A percentile compares a stretch with the other conserved stretches of the same genome.
Evolutionary conservation across 2,329 filamentous ascomycete species (phyloP).

Genomic region (Aspergillus uvarum): DNA sequence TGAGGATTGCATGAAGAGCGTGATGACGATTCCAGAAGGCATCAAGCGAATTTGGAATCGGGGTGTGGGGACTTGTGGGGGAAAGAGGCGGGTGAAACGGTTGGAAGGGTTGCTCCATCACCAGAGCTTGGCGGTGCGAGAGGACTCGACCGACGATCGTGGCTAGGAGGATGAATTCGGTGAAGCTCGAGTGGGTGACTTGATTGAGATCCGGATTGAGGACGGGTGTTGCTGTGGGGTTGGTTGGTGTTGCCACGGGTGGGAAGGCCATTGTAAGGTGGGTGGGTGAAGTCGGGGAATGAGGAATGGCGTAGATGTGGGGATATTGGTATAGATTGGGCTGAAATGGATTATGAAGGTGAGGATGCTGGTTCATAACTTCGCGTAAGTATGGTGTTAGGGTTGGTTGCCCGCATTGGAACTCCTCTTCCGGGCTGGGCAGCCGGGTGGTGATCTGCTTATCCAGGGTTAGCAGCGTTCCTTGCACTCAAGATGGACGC

Average conservation of each 20-base stretch:
- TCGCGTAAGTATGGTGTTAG: constrained; percentile 33
- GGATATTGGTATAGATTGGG: not conserved
- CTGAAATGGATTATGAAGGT: not conserved
- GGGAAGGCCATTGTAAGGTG: not conserved
- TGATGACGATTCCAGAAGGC: constrained; percentile 20
- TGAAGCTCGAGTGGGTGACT: constrained; percentile 19
- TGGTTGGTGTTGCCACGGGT: not conserved
- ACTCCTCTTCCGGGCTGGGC: constrained; percentile 37
- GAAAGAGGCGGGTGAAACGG: not conserved
- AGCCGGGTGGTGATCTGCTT: constrained; percentile 37
- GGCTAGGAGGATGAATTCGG: constrained; percentile 35
- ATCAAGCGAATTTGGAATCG: constrained; percentile 1
- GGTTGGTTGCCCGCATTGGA: constrained; percentile 34
- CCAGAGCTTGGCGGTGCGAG: constrained; percentile 16
- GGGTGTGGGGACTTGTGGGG: not conserved
- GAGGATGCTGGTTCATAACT: constrained; percentile 19
- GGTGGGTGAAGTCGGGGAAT: not conserved
- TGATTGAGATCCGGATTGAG: not conserved
- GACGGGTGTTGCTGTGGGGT: constrained; percentile 2
- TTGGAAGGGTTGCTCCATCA: constrained; percentile 18
- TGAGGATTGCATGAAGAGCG: constrained; percentile 20
- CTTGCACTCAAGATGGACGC: too few species aligned
- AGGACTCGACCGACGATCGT: constrained; percentile 25
- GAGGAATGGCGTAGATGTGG: not conserved
- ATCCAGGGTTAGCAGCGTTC: not conserved